phyloP scores from a whole-genome alignment of 106 monocot species.

The Dendrobium officinale region DNA sequence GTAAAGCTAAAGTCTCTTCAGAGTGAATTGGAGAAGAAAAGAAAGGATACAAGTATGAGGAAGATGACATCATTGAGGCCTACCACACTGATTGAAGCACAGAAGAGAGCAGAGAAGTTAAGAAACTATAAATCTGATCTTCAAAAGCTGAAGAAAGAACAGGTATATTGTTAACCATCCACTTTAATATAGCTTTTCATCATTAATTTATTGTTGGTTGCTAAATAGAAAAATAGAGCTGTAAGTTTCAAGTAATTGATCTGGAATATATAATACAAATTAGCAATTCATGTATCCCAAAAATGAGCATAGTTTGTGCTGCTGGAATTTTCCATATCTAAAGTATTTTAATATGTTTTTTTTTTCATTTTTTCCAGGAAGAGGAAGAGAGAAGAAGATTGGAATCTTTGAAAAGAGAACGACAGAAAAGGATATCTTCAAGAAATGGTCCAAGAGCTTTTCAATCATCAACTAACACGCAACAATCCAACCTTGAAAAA shows the following conservation, averaged over 20 bases:
- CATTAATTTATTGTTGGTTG: too few species aligned
- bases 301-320: neutral
- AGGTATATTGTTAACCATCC: constrained; percentile 24
- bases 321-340: too few species aligned
- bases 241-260: neutral
- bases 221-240: neutral
- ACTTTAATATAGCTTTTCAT: neutral
- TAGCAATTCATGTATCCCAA: neutral
- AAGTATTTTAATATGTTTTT: neutral
- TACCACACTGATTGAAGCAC: constrained; percentile 63
- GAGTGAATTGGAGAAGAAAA: constrained; percentile 39
- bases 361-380: constrained; percentile 44
- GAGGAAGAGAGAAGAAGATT: constrained; percentile 51
- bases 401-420: constrained; percentile 77
- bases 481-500: constrained; percentile 28
- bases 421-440: constrained; percentile 84
- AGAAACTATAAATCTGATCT: constrained; percentile 88
- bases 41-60: constrained; percentile 32
- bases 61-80: constrained; percentile 26
- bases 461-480: constrained; percentile 24
- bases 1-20: constrained; percentile 36
- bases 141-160: constrained; percentile 77
- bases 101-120: constrained; percentile 81
- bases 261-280: neutral
- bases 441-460: constrained; percentile 32